These are phyloP conservation scores for Mortierella sp. DNA, from an alignment of 371 early-diverging fungal species.

Conservation along the genomic window DNA sequence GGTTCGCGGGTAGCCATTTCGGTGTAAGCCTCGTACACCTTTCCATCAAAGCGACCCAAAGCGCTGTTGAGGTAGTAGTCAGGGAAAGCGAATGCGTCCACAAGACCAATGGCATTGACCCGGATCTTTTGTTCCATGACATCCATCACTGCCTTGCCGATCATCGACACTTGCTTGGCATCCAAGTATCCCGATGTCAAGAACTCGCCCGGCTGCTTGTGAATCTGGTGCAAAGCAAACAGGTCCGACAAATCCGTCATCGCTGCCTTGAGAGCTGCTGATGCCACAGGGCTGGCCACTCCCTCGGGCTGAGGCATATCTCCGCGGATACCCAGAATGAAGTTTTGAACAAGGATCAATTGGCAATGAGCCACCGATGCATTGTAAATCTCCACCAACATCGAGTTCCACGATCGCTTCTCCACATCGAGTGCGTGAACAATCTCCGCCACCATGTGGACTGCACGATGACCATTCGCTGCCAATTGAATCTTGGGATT, in stretches of 20 bases:
- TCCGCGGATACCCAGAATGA: constrained; percentile 62
- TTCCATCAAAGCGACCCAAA: constrained; percentile 79
- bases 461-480: constrained; percentile 76
- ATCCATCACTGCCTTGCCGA: constrained; percentile 7
- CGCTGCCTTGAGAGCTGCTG: constrained; percentile 55
- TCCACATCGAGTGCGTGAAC: constrained; percentile 57
- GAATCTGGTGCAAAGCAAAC: constrained; percentile 72
- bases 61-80: constrained; percentile 84
- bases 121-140: constrained; percentile 8
- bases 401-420: constrained; percentile 8
- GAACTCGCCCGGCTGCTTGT: constrained; percentile 73
- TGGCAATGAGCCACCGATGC: constrained; percentile 77
- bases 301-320: constrained; percentile 49
- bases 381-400: constrained; percentile 58
- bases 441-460: constrained; percentile 66
- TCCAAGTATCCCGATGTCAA: constrained; percentile 59
- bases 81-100: constrained; percentile 82
- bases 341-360: constrained; percentile 67
- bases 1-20: constrained; percentile 76
- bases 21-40: constrained; percentile 68
- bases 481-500: constrained; percentile 68
- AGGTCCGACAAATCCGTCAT: constrained; percentile 63
- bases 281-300: constrained; percentile 23
- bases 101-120: constrained; percentile 72
- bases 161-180: constrained; percentile 8